These are phyloP conservation scores for Nicotiana paniculata DNA, from an alignment of 257 asterid genomes.

Conservation along the genomic window DNA sequence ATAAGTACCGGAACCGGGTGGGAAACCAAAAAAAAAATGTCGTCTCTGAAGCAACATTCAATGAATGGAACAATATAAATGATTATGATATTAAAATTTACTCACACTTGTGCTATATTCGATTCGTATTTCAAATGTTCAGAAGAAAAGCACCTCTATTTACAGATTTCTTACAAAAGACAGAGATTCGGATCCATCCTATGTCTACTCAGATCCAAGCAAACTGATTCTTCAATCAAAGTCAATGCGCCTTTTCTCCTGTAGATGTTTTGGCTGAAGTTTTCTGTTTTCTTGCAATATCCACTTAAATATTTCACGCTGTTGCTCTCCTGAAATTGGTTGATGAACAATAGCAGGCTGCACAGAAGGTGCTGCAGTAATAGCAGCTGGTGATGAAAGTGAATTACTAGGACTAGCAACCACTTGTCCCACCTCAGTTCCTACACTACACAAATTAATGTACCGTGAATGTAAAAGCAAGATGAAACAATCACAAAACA, in stretches of 20 bases:
- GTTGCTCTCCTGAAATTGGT: background rate
- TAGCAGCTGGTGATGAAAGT: background rate
- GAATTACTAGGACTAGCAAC: background rate
- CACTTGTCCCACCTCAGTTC: background rate
- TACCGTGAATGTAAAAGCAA: background rate
- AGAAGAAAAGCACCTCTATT: background rate
- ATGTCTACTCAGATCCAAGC: background rate
- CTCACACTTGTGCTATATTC: no score
- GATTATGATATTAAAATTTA: background rate
- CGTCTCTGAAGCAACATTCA: background rate
- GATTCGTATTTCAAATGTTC: no score
- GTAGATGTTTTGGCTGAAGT: background rate
- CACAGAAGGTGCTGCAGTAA: background rate
- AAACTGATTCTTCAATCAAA: background rate
- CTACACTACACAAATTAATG: background rate
- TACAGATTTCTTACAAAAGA: background rate
- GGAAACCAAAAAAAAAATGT: no score
- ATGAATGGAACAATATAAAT: background rate
- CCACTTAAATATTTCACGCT: background rate
- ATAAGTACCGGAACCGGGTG: no score
- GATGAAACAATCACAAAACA: background rate
- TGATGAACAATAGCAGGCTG: constrained; percentile 8
- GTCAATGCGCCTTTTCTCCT: background rate
- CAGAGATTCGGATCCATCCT: background rate
- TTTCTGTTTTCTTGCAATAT: constrained; percentile 10